Base-by-base conservation (phyloP, 192 early-diverging fungal species). In the Geranomyces michiganensis region DNA sequence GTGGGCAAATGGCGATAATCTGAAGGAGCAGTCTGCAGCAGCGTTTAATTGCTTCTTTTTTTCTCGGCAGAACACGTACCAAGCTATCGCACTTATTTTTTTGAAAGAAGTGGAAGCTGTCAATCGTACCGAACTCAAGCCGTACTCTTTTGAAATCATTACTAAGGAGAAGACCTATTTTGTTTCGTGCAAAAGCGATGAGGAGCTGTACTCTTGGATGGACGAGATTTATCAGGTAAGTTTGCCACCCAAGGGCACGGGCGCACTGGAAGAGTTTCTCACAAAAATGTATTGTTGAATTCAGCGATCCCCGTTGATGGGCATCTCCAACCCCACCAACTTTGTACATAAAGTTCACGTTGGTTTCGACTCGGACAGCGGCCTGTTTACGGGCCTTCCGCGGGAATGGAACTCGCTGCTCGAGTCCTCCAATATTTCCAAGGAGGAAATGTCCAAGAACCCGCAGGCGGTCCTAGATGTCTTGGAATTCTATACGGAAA, bases 141-240 rank as follows among this genome's bases (percentile, higher is more conserved):
- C 89, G 44, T 97, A 94, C 79, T 97, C 93, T 74, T 94, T 99
- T 73, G 94, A 96, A 72, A 87, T 99, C 56, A 86, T 87, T 43
- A 95, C 95, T 43, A 95, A 93, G 79, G 95, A 97, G 45, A 92
- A 94, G 81, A 92, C 90, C 46, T 97, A 94, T 77, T 96, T 89
- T 76, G 81, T 99, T 31, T 88, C 93, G 12, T 96, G 94, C 76
- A 93, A 91, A 75, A 94, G 88, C 73, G 97, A 99, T 77, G 93
- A 96, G 75, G 96, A 99, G 75, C 83, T 99, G 31, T 99, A 99
- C 77, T 90, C 90, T 51, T 99, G 97, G 97, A 93, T 97, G 87
- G 96, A 99, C 73, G 92, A 94, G 74, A 93, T 99, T 76, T 98
- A 98, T 81, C 91, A 91, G 73, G 91, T 92, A 22, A 4, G 73